Conservation (phyloP, 352 stramenopile genomes). For the Globisporangium okanoganense region DNA sequence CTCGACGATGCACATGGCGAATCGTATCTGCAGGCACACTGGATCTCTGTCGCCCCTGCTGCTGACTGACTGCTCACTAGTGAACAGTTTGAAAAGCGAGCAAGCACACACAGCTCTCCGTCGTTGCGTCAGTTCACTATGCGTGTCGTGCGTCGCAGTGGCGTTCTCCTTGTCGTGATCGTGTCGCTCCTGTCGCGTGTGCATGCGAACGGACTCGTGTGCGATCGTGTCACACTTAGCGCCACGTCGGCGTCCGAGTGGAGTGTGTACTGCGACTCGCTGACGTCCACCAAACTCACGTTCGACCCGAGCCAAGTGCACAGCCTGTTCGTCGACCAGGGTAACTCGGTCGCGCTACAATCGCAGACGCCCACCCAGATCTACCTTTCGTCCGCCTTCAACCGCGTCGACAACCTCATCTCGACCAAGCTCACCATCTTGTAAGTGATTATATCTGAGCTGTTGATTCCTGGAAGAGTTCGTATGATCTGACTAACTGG, state of each 20-base stretch:
- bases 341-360: constrained; percentile 12
- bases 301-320: constrained; percentile 32
- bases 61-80: not conserved
- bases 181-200: not conserved
- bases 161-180: not conserved
- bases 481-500: not conserved
- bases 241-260: constrained; percentile 27
- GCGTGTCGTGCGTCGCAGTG: not conserved
- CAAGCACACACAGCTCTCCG: not conserved
- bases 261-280: constrained; percentile 24
- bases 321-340: constrained; percentile 27
- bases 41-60: not conserved
- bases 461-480: not conserved
- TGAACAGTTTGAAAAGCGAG: not conserved
- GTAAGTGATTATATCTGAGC: constrained; percentile 1
- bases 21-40: not conserved
- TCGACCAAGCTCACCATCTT: constrained; percentile 39
- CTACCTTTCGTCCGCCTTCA: constrained; percentile 37
- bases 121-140: not conserved
- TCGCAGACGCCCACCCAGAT: constrained; percentile 15
- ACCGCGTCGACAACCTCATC: constrained; percentile 25
- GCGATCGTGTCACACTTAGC: constrained; percentile 23
- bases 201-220: constrained; percentile 12
- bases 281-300: constrained; percentile 15
- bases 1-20: not conserved